Percentiles rank a stretch among this genome's conserved stretches.
phyloP scores from a whole-genome alignment of 306 rosid genomes.

The Ormosia emarginata region DNA sequence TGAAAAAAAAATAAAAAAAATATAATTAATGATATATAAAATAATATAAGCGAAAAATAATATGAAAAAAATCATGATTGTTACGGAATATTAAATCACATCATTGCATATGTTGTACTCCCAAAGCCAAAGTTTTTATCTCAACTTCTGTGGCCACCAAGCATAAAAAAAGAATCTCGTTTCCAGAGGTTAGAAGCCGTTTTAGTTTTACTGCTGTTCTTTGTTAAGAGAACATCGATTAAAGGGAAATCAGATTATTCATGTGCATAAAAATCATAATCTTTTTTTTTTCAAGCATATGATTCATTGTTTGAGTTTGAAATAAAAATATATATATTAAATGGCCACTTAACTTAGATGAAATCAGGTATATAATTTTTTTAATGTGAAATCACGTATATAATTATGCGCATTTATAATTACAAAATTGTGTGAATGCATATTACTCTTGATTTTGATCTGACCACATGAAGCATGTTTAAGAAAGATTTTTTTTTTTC shows the following conservation, averaged over 20 bases:
- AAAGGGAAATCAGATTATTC: not conserved
- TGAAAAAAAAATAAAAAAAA: too few relatives aligned
- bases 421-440: not conserved
- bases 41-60: too few relatives aligned
- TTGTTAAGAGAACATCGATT: not conserved
- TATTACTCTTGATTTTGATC: not conserved
- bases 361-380: not conserved
- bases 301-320: not conserved
- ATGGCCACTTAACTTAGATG: not conserved
- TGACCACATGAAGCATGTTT: not conserved
- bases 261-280: not conserved
- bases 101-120: not conserved
- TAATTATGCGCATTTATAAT: not conserved
- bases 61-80: too few relatives aligned
- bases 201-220: not conserved
- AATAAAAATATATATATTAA: not conserved
- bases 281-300: not conserved
- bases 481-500: too few relatives aligned
- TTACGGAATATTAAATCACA: not conserved
- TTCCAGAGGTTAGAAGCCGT: not conserved
- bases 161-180: not conserved
- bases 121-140: not conserved
- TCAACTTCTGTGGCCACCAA: not conserved
- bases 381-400: too few relatives aligned
- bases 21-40: too few relatives aligned